These are phyloP conservation scores for Jackrogersella multiformis DNA, from an alignment of 495 filamentous ascomycete species.

Conservation along the genomic window DNA sequence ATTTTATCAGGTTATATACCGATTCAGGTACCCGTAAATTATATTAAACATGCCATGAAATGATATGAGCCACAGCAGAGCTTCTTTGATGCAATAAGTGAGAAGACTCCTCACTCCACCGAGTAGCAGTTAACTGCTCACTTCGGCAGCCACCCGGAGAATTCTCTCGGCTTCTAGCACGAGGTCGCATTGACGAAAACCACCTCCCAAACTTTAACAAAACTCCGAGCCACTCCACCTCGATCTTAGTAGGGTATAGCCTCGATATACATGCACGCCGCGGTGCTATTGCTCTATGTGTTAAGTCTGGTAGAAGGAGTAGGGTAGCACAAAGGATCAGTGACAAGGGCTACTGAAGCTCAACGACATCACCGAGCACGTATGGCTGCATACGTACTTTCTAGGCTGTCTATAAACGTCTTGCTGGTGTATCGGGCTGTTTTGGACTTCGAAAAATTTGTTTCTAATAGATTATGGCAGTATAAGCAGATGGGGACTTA, in stretches of 20 bases:
- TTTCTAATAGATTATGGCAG: neutral
- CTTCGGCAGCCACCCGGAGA: conserved; percentile 24
- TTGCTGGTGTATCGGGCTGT: neutral
- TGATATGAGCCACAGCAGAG: conserved; percentile 6
- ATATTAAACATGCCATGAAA: conserved; percentile 14
- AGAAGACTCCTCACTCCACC: neutral
- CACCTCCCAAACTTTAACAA: conserved; percentile 34
- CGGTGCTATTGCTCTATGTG: neutral
- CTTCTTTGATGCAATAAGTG: neutral
- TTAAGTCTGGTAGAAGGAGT: conserved; percentile 7
- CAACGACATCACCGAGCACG: neutral
- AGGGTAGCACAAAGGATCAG: conserved; percentile 1
- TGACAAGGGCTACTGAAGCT: conserved; percentile 5
- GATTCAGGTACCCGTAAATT: conserved; percentile 33
- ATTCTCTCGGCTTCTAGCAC: conserved; percentile 11
- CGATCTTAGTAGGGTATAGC: neutral
- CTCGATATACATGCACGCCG: neutral
- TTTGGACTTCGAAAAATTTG: neutral
- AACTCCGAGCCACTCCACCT: conserved; percentile 21
- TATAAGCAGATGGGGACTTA: neutral
- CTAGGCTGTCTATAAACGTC: neutral
- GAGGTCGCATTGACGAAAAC: conserved; percentile 36
- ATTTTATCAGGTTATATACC: conserved; percentile 7
- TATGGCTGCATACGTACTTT: conserved; percentile 14
- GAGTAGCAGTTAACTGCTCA: neutral